Evolutionary conservation across 2,329 filamentous ascomycete genomes (phyloP).

Genomic region (Paraconiothyrium brasiliense): DNA sequence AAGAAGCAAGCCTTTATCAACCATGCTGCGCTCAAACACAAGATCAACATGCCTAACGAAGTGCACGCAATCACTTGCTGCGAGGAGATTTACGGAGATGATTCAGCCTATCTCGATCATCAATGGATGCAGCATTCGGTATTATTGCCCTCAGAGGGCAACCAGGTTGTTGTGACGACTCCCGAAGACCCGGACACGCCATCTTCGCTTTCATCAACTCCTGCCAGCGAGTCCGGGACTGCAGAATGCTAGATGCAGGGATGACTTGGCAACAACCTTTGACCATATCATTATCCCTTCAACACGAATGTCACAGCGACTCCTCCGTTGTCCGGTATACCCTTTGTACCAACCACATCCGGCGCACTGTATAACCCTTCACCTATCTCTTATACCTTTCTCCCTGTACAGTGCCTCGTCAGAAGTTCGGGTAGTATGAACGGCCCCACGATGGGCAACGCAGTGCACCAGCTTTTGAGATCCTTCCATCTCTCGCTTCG

Average conservation of each 20-base stretch:
- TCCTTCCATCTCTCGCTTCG: too few relatives aligned
- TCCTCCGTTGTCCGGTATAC: too few relatives aligned
- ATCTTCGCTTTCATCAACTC: neutral
- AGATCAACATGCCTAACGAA: neutral
- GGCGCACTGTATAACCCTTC: too few relatives aligned
- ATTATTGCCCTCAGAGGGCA: neutral
- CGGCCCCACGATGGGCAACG: too few relatives aligned
- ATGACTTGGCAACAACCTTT: too few relatives aligned
- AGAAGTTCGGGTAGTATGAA: too few relatives aligned
- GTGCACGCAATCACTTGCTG: neutral
- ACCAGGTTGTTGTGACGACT: neutral
- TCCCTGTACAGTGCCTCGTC: too few relatives aligned
- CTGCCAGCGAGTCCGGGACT: neutral
- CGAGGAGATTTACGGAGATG: neutral
- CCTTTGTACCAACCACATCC: too few relatives aligned
- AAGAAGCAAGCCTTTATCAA: conserved; percentile 2
- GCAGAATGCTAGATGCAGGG: too few relatives aligned
- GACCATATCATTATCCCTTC: neutral
- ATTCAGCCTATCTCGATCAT: conserved; percentile 2
- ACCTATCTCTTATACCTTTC: too few relatives aligned
- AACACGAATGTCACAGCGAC: neutral
- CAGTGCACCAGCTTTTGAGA: too few relatives aligned
- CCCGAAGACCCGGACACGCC: neutral
- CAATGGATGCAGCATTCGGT: conserved; percentile 6
- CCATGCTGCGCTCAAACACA: conserved; percentile 1